Base-by-base conservation (phyloP, 2,329 filamentous ascomycete species). In the Rhynchosporium graminicola region DNA sequence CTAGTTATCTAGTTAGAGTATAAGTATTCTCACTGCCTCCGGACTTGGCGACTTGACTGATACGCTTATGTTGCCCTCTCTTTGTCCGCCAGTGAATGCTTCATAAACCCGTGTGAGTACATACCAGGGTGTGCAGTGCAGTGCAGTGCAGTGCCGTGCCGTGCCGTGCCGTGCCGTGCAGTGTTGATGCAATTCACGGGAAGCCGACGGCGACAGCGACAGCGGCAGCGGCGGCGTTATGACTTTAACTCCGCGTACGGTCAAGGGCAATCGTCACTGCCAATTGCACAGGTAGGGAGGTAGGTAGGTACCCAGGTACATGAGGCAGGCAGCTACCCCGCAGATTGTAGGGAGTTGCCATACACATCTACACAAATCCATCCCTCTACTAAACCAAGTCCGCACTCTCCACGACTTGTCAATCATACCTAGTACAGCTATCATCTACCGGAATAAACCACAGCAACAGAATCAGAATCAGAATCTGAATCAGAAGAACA, bases 211-310 rank as follows among this genome's bases (percentile, higher is more conserved):
- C 20, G 20, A 20, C 20, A 20, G 1, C 20, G 20, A 20, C 20
- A 20, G 20, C 9, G 33, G 33, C 33, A 1, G 33, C 33, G 33
- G 9, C 51, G 51, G 33, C 12, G 51, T 54, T 42, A 54, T 42
- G 51, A 20, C n/a, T 54, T 54, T 54, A 54, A 54, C 33, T 36
- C 51, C 51, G 51, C 51, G 36, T 46, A 36, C 20, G 20, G 20
- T 6, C 9, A 46, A 26, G 43, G 3, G 7, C 42, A 20, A 10
- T 20, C 43, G 43, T 46, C 43, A 46, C 43, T 46, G 10, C 7
- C 6, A 7, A 20, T 10, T 26, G 43, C n/a, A 8, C 12, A 28
- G 15, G 31, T 42, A 5, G 3, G 3, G 26, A 52, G 20, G 20
- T 20, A 52, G n/a, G 50, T 52, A 52, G 26, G 7, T n/a, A n/a